Base-by-base conservation (phyloP, 495 filamentous ascomycete species). In the Collariella sp. region DNA sequence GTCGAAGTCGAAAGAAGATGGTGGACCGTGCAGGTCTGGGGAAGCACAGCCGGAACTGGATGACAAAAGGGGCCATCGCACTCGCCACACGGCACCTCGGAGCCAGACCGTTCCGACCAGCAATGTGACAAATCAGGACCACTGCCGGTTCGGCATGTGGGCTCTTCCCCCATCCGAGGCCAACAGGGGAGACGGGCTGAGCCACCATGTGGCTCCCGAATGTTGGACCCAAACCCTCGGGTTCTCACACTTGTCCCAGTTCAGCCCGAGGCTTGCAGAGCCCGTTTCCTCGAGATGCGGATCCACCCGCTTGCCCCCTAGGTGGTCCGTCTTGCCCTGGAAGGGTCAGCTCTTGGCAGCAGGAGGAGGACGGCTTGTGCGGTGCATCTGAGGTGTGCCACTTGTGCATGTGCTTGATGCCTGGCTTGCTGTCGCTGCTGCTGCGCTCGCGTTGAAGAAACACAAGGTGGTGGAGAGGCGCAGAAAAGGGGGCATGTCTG, bases 151-250 rank as follows among this genome's bases (percentile, higher is more conserved):
- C 46, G 54, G 47, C 31, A 31, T 58, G 50, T 54, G 46, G 53
- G 51, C 40, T 33, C 44, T 11, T 40, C 26, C 29, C 10, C 33
- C 24, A n/a, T 16, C 20, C 20, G 22, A 10, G 24, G 13, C 2
- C 3, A 23, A 33, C 48, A 42, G 38, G 50, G 46, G 20, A 26
- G 7, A 2, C 22, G 3, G n/a, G 18, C 40, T 40, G 50, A 49
- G 50, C 56, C 56, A 58, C 56, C 41, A 50, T 50, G 56, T 58
- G 56, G 56, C 56, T 50, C 24, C 16, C 36, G n/a, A 47, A n/a
- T 18, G 7, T 18, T 15, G 46, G 62, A 62, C 38, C 60, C 63
- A 61, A 24, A 55, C 49, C 43, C 51, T 65, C 62, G 60, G 62
- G 61, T 53, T 47, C 45, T 47, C 5, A 41, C 35, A 22, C 50